phyloP scores from a whole-genome alignment of 164 flowering plant genomes.

The Houttuynia cordata region DNA sequence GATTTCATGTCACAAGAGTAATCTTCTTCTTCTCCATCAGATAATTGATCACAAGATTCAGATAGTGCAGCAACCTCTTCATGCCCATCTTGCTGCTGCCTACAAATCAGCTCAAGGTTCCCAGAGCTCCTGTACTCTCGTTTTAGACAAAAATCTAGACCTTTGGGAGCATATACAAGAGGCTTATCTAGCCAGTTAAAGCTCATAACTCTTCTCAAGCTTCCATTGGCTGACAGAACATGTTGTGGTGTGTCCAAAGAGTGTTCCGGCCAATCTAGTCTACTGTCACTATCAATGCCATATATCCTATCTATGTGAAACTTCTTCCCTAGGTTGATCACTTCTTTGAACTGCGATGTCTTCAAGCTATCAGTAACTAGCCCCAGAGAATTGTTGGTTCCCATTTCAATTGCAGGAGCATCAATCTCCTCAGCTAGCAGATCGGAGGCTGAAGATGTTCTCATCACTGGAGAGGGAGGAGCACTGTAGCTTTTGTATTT shows the following conservation, averaged over 20 bases:
- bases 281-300: conserved; percentile 32
- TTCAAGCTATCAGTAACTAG: conserved; percentile 10
- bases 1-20: conserved; percentile 22
- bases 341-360: conserved; percentile 9
- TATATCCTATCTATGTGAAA: conserved; percentile 32
- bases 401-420: conserved; percentile 21
- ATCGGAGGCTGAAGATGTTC: conserved; percentile 54
- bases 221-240: conserved; percentile 26
- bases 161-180: conserved; percentile 14
- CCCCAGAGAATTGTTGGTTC: conserved; percentile 13
- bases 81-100: conserved; percentile 22
- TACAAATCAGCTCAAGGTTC: conserved; percentile 29
- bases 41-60: conserved; percentile 32
- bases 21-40: conserved; percentile 40
- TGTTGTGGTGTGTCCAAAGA: conserved; percentile 46
- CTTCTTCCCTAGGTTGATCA: conserved; percentile 15
- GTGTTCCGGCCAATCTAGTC: conserved; percentile 70
- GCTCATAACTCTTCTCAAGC: conserved; percentile 55
- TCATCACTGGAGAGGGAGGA: conserved; percentile 79
- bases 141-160: conserved; percentile 22
- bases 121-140: conserved; percentile 46
- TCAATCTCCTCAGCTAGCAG: conserved; percentile 37
- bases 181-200: conserved; percentile 34
- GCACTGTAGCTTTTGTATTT: conserved; percentile 69
- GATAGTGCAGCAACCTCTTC: conserved; percentile 31